These are phyloP conservation scores for Hanseniaspora hatyaiensis DNA, from an alignment of 805 yeast species.

Conservation along the genomic window DNA sequence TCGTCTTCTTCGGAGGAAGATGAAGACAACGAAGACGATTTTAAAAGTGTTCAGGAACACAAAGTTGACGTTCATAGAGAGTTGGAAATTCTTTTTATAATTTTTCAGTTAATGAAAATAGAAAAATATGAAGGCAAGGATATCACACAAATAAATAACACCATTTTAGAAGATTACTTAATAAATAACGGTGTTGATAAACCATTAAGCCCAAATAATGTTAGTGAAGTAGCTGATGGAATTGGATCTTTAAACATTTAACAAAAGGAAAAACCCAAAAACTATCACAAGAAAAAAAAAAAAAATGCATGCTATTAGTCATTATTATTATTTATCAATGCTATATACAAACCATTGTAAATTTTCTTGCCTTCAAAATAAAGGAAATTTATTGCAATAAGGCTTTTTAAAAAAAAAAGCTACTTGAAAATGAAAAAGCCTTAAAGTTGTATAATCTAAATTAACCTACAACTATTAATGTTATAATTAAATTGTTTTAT, in stretches of 20 bases:
- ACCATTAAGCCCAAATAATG: too few species aligned
- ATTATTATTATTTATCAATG: too few species aligned
- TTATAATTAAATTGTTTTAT: too few species aligned
- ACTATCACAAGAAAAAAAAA: not conserved
- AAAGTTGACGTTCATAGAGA: not conserved
- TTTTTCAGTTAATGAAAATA: slow-evolving; percentile 6
- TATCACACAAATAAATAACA: not conserved
- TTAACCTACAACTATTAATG: too few species aligned
- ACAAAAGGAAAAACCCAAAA: not conserved
- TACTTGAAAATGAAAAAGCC: too few species aligned
- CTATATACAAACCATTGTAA: too few species aligned
- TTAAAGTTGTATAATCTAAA: too few species aligned
- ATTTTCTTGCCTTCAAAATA: too few species aligned
- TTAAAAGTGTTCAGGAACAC: not conserved
- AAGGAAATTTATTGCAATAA: too few species aligned
- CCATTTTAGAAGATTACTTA: not conserved
- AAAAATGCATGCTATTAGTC: too few species aligned
- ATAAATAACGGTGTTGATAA: too few species aligned
- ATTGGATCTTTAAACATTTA: not conserved
- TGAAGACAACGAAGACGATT: not conserved
- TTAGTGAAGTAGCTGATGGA: not conserved
- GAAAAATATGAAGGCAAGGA: not conserved
- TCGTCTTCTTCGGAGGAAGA: not conserved
- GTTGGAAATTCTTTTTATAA: not conserved
- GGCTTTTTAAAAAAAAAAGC: too few species aligned